Evolutionary conservation across 2,329 filamentous ascomycete genomes (phyloP).

Genomic region (Colletotrichum eleusines): DNA sequence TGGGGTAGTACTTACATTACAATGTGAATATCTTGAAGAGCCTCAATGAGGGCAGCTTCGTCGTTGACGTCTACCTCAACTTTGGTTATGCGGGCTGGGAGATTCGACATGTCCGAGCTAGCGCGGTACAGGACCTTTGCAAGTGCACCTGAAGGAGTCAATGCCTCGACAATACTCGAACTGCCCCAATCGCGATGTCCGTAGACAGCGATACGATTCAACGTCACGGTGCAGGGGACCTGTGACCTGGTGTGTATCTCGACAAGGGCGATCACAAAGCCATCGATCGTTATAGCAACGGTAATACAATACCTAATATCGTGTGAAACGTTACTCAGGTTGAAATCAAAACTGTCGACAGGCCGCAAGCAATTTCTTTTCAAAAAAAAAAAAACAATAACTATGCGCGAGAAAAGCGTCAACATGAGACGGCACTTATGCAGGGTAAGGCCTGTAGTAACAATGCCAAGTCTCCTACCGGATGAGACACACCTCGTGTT

Average conservation of each 20-base stretch:
- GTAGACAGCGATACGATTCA: constrained; percentile 48
- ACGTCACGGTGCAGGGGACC: constrained; percentile 35
- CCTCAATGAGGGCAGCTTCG: constrained; percentile 7
- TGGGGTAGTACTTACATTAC: constrained; percentile 12
- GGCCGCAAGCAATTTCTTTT: too few species aligned
- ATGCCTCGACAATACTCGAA: constrained; percentile 44
- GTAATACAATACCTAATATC: neutral
- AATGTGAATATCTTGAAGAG: constrained; percentile 31
- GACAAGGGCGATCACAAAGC: too few species aligned
- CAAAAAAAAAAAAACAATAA: too few species aligned
- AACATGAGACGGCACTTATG: neutral
- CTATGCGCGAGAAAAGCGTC: neutral
- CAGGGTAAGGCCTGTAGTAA: neutral
- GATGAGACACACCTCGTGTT: neutral
- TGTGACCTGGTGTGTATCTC: too few species aligned
- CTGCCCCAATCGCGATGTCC: constrained; percentile 48
- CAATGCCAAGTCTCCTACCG: neutral
- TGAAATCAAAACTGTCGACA: neutral
- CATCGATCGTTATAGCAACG: neutral
- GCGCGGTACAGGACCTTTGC: constrained; percentile 46
- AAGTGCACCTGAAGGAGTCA: constrained; percentile 45
- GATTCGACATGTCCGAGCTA: constrained; percentile 45
- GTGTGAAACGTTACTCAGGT: neutral
- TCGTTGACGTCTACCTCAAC: constrained; percentile 32
- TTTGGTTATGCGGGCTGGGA: constrained; percentile 33